These are phyloP conservation scores for Aspergillus persii DNA, from an alignment of 2,329 filamentous ascomycete species.

Conservation along the genomic window DNA sequence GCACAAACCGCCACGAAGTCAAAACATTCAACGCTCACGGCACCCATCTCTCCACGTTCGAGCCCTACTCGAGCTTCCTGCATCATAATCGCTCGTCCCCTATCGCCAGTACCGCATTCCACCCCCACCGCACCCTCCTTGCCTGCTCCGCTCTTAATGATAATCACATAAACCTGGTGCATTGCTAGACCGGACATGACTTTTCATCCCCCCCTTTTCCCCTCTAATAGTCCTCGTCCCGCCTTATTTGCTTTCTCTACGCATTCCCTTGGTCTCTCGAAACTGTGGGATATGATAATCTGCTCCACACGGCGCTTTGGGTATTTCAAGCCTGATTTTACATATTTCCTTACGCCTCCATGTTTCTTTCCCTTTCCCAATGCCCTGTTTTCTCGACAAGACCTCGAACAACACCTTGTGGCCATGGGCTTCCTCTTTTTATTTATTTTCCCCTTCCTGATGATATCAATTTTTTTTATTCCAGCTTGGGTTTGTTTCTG, in stretches of 20 bases:
- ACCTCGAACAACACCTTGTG: too few relatives aligned
- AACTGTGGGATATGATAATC: background rate
- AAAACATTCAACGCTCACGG: slow-evolving; percentile 91
- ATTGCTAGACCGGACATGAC: slow-evolving; percentile 53
- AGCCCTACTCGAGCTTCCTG: slow-evolving; percentile 87
- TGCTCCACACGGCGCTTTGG: background rate
- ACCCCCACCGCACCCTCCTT: slow-evolving; percentile 89
- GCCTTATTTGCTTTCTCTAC: background rate
- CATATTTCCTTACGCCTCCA: background rate
- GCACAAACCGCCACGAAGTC: slow-evolving; percentile 81
- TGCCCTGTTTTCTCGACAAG: background rate
- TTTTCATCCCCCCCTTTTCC: background rate
- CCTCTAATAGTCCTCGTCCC: background rate
- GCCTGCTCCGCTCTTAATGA: slow-evolving; percentile 84
- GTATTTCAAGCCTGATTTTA: background rate
- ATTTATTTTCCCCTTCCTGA: background rate
- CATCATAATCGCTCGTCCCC: slow-evolving; percentile 76
- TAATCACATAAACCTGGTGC: slow-evolving; percentile 85
- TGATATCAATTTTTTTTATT: background rate
- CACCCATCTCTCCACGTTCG: slow-evolving; percentile 73
- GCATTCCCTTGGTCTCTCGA: background rate
- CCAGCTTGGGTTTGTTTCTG: too few relatives aligned
- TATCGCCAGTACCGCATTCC: slow-evolving; percentile 87
- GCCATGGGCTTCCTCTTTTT: too few relatives aligned
- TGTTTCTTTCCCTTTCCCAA: background rate